These are phyloP conservation scores for Serendipita indica DNA, from an alignment of 768 basidiomycete genomes.

Conservation along the genomic window DNA sequence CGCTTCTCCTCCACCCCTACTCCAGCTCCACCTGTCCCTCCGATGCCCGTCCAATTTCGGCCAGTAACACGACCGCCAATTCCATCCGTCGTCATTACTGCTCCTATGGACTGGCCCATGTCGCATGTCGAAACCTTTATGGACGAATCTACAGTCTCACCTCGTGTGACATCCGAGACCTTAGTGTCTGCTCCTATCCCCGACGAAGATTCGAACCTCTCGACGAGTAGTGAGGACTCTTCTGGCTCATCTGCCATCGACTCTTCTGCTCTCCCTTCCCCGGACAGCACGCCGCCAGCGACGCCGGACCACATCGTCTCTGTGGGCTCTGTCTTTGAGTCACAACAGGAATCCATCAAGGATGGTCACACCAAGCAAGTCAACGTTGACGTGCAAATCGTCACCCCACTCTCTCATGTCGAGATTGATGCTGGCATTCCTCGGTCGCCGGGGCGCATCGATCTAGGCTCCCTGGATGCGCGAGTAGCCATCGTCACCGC, in stretches of 20 bases:
- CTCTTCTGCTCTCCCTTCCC: background rate
- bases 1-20: background rate
- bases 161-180: background rate
- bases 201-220: background rate
- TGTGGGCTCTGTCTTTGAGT: background rate
- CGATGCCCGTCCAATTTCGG: background rate
- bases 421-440: too few relatives aligned
- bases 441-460: too few relatives aligned
- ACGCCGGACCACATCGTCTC: background rate
- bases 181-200: background rate
- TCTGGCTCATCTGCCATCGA: background rate
- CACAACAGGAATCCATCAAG: background rate
- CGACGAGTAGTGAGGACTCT: background rate
- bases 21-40: constrained; percentile 2
- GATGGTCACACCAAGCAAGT: too few relatives aligned
- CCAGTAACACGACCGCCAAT: background rate
- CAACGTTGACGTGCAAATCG: too few relatives aligned
- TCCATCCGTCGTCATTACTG: background rate
- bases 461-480: too few relatives aligned
- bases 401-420: too few relatives aligned
- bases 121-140: background rate
- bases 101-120: background rate
- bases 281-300: background rate
- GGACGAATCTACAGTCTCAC: background rate
- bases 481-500: too few relatives aligned